Base-by-base conservation (phyloP, 305 asterid species). In the Nicotiana rustica region DNA sequence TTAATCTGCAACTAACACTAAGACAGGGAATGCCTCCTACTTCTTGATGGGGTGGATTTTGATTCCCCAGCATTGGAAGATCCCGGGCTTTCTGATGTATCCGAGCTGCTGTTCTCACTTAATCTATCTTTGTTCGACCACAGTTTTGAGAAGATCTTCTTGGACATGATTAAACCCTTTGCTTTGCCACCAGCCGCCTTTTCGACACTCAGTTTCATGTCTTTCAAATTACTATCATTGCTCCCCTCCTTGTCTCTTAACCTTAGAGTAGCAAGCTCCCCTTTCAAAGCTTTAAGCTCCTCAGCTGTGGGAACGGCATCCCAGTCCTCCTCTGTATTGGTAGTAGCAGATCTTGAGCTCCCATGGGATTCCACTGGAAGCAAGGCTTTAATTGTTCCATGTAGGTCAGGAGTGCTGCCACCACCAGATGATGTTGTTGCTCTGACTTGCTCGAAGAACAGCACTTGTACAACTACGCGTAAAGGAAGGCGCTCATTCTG, bases 401-500 rank as follows among this genome's bases (percentile, higher is more conserved):
- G 87, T 41, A 87, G 80, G 6, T 87, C 93, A 7, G 91, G 88
- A 41, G 89, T 82, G 88, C 86, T 89, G 73, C 84, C 61, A n/a
- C 91, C 90, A 55, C 90, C 87, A 0, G 89, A 83, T 15, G 88
- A 81, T 44, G 91, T 68, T 5, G 89, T 80, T 19, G 90, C 88
- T 85, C 94, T 86, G 69, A 88, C 82, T 56, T 92, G 95, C 91
- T 92, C 96, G 31, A 92, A 94, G 94, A 91, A 92, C 15, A 92
- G 89, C 67, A 94, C 93, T 89, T 94, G 97, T 88, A 95, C 95
- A 15, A 93, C 92, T 5, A 92, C 90, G 9, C 98, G 91, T 84
- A 93, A 35, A 0, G 97, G 98, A 19, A 95, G 92, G 85, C 98
- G 85, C 85, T 94, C 98, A 82, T 94, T 94, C 78, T 93, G 97